A percentile compares a stretch with the other conserved stretches of the same genome.
These are phyloP conservation scores for Fraxinus baroniana DNA, from an alignment of 305 asterid genomes.

Conservation along the genomic window DNA sequence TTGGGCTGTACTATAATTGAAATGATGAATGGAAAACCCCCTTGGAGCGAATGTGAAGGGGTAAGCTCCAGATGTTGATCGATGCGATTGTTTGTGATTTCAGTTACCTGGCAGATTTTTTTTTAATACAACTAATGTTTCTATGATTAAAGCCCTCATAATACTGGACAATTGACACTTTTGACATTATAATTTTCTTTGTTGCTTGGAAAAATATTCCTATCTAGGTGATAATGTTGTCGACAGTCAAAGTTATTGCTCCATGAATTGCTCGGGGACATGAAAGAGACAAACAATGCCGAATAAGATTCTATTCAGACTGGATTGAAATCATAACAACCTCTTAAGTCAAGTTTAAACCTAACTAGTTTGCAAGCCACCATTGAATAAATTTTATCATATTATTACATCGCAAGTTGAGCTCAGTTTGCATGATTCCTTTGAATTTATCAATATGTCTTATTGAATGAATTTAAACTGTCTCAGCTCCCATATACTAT, in stretches of 20 bases:
- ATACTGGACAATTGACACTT: background rate
- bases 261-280: background rate
- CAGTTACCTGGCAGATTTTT: background rate
- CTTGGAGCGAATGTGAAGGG: constrained; percentile 98
- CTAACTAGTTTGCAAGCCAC: background rate
- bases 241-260: background rate
- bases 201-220: background rate
- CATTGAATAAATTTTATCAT: background rate
- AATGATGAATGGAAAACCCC: constrained; percentile 87
- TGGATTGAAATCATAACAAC: background rate
- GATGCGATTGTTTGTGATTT: constrained; percentile 3
- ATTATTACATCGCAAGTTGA: background rate
- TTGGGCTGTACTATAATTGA: constrained; percentile 93
- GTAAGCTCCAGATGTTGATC: constrained; percentile 37
- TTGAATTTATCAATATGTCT: background rate
- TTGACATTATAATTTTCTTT: background rate
- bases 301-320: background rate
- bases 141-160: background rate
- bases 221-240: background rate
- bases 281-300: background rate
- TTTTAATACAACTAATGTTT: background rate
- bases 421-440: background rate
- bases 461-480: background rate
- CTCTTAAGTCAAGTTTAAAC: background rate
- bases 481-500: background rate